These are phyloP conservation scores for Lomentospora prolificans DNA, from an alignment of 2,329 filamentous ascomycete genomes.

Conservation along the genomic window DNA sequence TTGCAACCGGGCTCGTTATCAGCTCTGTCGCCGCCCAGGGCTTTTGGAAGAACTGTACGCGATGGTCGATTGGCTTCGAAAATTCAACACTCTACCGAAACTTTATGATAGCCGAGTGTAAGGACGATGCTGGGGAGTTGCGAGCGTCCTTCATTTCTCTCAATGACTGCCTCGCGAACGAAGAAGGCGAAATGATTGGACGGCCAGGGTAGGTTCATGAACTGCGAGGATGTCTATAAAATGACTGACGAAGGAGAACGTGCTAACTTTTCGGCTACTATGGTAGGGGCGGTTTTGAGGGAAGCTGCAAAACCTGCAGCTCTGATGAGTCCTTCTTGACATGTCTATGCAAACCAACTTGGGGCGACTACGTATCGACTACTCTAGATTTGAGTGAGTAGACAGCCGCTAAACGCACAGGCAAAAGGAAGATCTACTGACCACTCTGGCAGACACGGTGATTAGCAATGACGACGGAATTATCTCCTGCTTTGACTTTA, in stretches of 20 bases:
- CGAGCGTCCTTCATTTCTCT: background rate
- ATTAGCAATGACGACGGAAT: conserved; percentile 4
- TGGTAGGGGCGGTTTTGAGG: background rate
- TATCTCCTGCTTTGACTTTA: background rate
- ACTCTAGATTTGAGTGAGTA: conserved; percentile 5
- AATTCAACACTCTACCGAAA: background rate
- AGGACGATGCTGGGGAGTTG: background rate
- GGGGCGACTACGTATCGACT: background rate
- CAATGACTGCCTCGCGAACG: conserved; percentile 6
- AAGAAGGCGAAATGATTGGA: background rate
- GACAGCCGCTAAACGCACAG: too few relatives aligned
- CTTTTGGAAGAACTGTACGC: conserved; percentile 2
- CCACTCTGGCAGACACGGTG: background rate
- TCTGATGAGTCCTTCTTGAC: background rate
- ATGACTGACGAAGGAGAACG: background rate
- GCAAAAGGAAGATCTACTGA: background rate
- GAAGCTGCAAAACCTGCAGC: background rate
- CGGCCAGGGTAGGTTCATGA: background rate
- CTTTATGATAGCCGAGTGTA: conserved; percentile 6
- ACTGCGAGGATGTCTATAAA: background rate
- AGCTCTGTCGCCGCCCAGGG: background rate
- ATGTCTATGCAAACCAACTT: background rate
- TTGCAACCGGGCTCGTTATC: background rate
- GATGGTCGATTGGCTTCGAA: conserved; percentile 4
- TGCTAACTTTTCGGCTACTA: background rate